These are phyloP conservation scores for Saturnispora bothae DNA, from an alignment of 805 yeast species.

Conservation along the genomic window DNA sequence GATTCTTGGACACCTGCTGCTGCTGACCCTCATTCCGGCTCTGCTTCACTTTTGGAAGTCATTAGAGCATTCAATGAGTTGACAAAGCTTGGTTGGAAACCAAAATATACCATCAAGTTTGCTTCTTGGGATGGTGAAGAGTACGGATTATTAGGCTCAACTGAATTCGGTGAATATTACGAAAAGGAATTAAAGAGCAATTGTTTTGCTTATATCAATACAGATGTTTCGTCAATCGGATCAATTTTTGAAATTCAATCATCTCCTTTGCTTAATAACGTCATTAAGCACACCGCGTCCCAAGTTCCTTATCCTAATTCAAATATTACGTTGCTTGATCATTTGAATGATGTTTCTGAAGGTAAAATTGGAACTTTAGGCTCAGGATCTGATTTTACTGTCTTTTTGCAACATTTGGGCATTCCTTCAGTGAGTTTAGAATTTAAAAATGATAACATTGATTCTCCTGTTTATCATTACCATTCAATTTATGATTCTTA, in stretches of 20 bases:
- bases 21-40: constrained; percentile 69
- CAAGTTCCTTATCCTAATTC: constrained; percentile 36
- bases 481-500: constrained; percentile 68
- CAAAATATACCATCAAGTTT: constrained; percentile 56
- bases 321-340: constrained; percentile 26
- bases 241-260: constrained; percentile 38
- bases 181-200: constrained; percentile 34
- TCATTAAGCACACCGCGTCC: constrained; percentile 36
- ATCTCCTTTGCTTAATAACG: constrained; percentile 46
- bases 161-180: constrained; percentile 65
- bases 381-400: constrained; percentile 63
- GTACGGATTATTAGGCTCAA: constrained; percentile 62
- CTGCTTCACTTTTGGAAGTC: constrained; percentile 54
- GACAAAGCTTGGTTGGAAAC: constrained; percentile 54
- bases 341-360: constrained; percentile 23
- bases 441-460: constrained; percentile 30
- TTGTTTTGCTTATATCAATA: constrained; percentile 57
- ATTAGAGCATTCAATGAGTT: constrained; percentile 49
- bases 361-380: constrained; percentile 41
- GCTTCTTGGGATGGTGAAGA: constrained; percentile 82
- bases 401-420: constrained; percentile 49
- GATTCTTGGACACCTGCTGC: constrained; percentile 79
- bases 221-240: constrained; percentile 60
- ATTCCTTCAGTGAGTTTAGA: constrained; percentile 53
- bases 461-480: constrained; percentile 59